These are phyloP conservation scores for Kwoniella mangroviensis DNA, from an alignment of 768 basidiomycete genomes.

Conservation along the genomic window DNA sequence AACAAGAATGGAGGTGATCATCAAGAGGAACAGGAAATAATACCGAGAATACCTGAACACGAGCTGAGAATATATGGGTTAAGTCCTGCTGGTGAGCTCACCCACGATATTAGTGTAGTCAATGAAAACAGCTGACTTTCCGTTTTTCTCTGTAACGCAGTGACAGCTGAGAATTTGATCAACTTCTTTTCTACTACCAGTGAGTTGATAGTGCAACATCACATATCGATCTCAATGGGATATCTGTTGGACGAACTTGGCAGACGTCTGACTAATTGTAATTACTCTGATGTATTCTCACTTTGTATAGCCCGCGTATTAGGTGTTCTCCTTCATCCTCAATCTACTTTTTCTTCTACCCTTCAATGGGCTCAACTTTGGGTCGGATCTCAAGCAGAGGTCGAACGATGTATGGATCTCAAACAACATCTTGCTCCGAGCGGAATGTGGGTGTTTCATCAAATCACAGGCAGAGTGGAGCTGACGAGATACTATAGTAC, in stretches of 20 bases:
- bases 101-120: background rate
- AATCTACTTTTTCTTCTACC: background rate
- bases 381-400: conserved; percentile 34
- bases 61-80: conserved; percentile 26
- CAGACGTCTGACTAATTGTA: too few relatives aligned
- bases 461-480: background rate
- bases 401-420: conserved; percentile 27
- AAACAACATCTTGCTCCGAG: conserved; percentile 21
- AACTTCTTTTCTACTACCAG: conserved; percentile 38
- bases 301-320: conserved; percentile 34
- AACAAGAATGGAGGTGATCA: background rate
- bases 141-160: conserved; percentile 10
- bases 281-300: too few relatives aligned
- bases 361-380: conserved; percentile 47
- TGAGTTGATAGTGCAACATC: conserved; percentile 7
- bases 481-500: conserved; percentile 8
- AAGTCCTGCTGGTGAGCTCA: conserved; percentile 16
- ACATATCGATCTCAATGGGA: background rate
- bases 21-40: background rate
- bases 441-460: conserved; percentile 30
- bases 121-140: background rate
- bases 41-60: conserved; percentile 1
- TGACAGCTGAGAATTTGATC: conserved; percentile 30
- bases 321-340: conserved; percentile 38
- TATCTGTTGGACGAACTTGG: too few relatives aligned